These are phyloP conservation scores for Rosa hybrid DNA, from an alignment of 331 rosid species.

Conservation along the genomic window DNA sequence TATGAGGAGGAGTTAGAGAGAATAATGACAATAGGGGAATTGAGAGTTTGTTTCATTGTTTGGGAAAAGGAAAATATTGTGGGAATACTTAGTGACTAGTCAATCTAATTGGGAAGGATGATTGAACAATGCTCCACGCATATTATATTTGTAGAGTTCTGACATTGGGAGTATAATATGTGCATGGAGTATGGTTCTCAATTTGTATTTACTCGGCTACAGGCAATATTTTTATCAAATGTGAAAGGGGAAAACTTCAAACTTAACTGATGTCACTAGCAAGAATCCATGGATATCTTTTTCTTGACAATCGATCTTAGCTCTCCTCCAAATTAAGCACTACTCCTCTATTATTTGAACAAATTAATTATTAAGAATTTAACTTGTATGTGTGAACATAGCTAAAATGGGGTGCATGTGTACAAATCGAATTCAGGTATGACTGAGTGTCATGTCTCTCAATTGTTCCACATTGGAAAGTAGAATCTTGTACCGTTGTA, in stretches of 20 bases:
- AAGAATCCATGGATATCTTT: slow-evolving; percentile 23
- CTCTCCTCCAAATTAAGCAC: background rate
- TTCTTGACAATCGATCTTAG: background rate
- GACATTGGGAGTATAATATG: slow-evolving; percentile 20
- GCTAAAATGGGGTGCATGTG: background rate
- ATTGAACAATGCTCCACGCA: slow-evolving; percentile 12
- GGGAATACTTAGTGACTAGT: slow-evolving; percentile 7
- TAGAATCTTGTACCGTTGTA: background rate
- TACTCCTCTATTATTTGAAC: background rate
- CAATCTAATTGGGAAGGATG: slow-evolving; percentile 18
- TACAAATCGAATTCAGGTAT: background rate
- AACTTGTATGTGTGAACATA: background rate
- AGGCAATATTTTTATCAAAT: background rate
- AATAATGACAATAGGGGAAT: slow-evolving; percentile 14
- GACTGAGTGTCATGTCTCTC: background rate
- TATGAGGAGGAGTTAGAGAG: background rate
- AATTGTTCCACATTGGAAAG: background rate
- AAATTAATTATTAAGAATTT: background rate
- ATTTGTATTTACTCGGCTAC: slow-evolving; percentile 10
- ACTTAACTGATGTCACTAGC: slow-evolving; percentile 9
- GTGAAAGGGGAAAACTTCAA: slow-evolving; percentile 18
- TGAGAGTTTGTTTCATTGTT: slow-evolving; percentile 1
- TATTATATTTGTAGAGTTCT: background rate
- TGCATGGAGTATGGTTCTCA: background rate
- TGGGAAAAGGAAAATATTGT: slow-evolving; percentile 13